phyloP scores from a whole-genome alignment of 192 early-diverging fungal genomes.

The Podila epicladia region DNA sequence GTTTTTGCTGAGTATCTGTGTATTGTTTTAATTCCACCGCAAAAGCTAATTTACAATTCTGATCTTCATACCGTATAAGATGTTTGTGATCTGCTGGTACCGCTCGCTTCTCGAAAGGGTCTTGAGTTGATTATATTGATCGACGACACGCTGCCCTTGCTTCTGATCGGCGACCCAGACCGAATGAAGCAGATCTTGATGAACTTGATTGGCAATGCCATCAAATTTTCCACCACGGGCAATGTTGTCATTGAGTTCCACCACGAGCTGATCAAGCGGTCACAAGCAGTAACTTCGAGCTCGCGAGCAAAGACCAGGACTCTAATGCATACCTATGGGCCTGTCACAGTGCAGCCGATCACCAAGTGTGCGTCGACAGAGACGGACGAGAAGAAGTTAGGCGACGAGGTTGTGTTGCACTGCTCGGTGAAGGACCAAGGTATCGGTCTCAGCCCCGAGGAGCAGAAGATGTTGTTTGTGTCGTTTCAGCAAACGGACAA shows the following conservation, averaged over 20 bases:
- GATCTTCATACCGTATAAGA: background rate
- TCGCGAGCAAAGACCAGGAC: background rate
- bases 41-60: background rate
- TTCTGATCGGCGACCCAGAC: slow-evolving; percentile 73
- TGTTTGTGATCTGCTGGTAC: slow-evolving; percentile 56
- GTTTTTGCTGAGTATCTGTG: background rate
- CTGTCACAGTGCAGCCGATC: background rate
- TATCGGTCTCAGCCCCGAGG: slow-evolving; percentile 40
- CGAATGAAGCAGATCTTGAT: slow-evolving; percentile 77
- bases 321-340: background rate
- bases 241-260: slow-evolving; percentile 39
- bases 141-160: slow-evolving; percentile 65
- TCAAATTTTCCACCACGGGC: slow-evolving; percentile 63
- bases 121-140: slow-evolving; percentile 64
- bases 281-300: background rate
- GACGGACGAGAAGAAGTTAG: slow-evolving; percentile 12
- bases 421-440: slow-evolving; percentile 42
- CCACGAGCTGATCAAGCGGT: slow-evolving; percentile 14
- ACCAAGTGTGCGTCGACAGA: background rate
- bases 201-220: slow-evolving; percentile 78
- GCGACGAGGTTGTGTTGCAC: slow-evolving; percentile 32
- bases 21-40: background rate
- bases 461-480: slow-evolving; percentile 50
- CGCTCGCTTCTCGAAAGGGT: slow-evolving; percentile 70
- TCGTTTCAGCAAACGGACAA: slow-evolving; percentile 51